Conservation (phyloP, 2,329 filamentous ascomycete species). For the Ophiostoma piceae region DNA sequence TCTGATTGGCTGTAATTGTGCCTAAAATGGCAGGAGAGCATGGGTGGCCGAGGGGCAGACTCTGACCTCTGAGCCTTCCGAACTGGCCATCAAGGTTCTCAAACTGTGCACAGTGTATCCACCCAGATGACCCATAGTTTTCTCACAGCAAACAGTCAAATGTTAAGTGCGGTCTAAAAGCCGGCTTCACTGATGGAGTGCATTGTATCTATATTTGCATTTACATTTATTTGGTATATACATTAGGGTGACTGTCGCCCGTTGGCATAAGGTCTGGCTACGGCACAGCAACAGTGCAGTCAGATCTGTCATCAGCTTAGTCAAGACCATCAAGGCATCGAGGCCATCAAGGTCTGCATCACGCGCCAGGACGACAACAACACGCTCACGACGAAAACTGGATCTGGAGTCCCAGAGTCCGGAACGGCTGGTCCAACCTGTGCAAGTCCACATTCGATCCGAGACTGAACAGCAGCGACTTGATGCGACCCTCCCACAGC, state of each 20-base stretch:
- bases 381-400: constrained; percentile 67
- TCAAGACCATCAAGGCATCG: background rate
- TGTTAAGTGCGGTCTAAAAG: background rate
- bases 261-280: background rate
- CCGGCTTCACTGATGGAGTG: background rate
- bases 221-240: background rate
- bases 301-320: background rate
- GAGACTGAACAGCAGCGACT: constrained; percentile 86
- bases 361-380: background rate
- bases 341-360: background rate
- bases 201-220: background rate
- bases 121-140: background rate
- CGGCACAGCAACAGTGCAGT: background rate
- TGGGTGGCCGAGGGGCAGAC: background rate
- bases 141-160: background rate
- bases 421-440: constrained; percentile 69
- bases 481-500: constrained; percentile 87
- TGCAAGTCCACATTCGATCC: constrained; percentile 80
- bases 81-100: constrained; percentile 13
- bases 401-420: constrained; percentile 70
- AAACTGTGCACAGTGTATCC: background rate
- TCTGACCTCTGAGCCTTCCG: background rate
- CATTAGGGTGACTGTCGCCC: background rate
- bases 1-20: background rate
- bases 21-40: background rate